Base-by-base conservation (phyloP, 352 stramenopile genomes). In the Saprolegnia parasitica region DNA sequence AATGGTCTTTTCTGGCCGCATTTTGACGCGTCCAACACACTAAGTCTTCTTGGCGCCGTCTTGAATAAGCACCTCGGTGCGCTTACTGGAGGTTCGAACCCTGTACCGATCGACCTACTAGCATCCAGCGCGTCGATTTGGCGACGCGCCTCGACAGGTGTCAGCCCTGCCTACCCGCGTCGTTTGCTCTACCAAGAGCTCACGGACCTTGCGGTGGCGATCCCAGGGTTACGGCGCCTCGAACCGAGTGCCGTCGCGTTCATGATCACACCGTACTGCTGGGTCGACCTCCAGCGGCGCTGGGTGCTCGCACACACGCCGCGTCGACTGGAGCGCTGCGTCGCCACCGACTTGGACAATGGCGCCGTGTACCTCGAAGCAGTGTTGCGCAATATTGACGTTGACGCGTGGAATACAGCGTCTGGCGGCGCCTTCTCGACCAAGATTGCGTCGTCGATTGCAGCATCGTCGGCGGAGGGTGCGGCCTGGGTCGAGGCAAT, bases 291-390 rank as follows among this genome's bases (percentile, higher is more conserved):
- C 1, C 15, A 66, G 16, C 58, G n/a, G 37, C 32, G 29, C 16
- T 66, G 32, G 39, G 58, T 24, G 58, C 40, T 66, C n/a, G 58
- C 58, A 4, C 58, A 66, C 16, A 66, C 58, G 13, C 24, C 9
- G 23, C 6, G 11, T 18, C 58, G 58, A n/a, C 58, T 47, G 6
- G n/a, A 11, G 21, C 40, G 58, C 8, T 66, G 58, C 39, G 21
- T 16, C 1, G 0, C 13, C n/a, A 21, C 8, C n/a, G 58, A 66
- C 46, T 4, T 39, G 4, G 37, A 66, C 58, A 66, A 66, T 29
- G 58, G 21, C 23, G 58, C 29, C 40, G 58, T 66, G 40, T 66
- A 66, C 37, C 46, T 66, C 40, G 58, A 66, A 54, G 23, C 58
- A 1, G 18, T 40, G 2, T 29, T 66, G n/a, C 58, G 58, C 3